These are phyloP conservation scores for Pholiota molesta DNA, from an alignment of 768 basidiomycete species.

Conservation along the genomic window DNA sequence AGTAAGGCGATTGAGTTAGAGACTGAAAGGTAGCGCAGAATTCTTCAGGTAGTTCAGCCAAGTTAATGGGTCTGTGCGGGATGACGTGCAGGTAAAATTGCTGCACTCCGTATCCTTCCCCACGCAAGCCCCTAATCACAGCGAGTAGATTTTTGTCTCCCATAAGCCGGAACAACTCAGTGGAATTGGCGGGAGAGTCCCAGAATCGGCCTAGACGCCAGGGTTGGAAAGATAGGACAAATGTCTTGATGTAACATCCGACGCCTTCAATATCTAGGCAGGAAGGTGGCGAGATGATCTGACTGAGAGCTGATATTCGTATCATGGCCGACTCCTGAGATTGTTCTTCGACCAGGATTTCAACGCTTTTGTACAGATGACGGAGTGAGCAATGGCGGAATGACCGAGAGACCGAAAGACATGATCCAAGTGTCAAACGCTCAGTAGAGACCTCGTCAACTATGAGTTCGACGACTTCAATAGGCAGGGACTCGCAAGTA, in stretches of 20 bases:
- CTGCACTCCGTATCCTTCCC: neutral
- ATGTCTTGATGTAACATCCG: neutral
- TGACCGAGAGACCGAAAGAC: neutral
- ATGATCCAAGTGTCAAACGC: neutral
- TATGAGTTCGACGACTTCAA: neutral
- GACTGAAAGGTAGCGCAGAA: neutral
- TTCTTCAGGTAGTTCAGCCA: neutral
- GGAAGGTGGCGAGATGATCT: neutral
- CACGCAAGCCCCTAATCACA: neutral
- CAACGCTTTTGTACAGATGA: neutral
- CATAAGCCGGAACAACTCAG: neutral
- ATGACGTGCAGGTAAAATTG: neutral
- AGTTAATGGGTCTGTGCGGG: neutral
- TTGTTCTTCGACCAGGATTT: neutral
- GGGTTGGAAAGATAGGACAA: neutral
- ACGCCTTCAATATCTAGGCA: neutral
- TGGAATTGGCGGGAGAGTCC: neutral
- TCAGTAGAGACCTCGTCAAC: neutral
- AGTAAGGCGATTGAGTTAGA: neutral
- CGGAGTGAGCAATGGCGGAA: neutral
- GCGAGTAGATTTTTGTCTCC: neutral
- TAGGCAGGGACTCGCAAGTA: neutral
- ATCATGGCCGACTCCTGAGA: neutral
- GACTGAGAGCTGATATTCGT: neutral
- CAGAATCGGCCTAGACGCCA: neutral